Conservation (phyloP, 768 basidiomycete species). For the Vararia minispora region DNA sequence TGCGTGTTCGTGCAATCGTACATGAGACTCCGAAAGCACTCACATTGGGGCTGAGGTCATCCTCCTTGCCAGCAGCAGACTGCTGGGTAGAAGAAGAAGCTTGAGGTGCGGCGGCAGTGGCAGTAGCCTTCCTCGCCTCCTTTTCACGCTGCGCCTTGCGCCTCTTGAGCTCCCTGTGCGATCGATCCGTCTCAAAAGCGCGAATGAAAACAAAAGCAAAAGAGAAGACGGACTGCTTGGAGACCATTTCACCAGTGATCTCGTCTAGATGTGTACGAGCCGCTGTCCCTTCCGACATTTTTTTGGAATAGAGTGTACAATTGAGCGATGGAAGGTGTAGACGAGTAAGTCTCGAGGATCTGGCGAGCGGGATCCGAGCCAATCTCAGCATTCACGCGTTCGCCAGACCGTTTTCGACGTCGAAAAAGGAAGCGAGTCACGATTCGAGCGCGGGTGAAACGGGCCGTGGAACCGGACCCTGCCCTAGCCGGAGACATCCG, state of each 20-base stretch:
- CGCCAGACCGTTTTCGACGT: background rate
- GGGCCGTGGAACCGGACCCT: too few species aligned
- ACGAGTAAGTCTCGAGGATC: conserved; percentile 1
- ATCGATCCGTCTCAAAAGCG: conserved; percentile 20
- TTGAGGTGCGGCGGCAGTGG: conserved; percentile 43
- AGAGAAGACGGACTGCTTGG: conserved; percentile 66
- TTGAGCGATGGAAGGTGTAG: background rate
- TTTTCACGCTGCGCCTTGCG: conserved; percentile 73
- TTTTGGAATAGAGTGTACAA: conserved; percentile 8
- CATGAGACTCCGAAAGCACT: conserved; percentile 21
- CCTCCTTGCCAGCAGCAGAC: conserved; percentile 41
- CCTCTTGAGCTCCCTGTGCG: conserved; percentile 80
- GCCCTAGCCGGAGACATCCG: background rate
- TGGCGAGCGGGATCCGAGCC: conserved; percentile 10
- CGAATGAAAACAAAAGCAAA: conserved; percentile 8
- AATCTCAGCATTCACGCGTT: conserved; percentile 20
- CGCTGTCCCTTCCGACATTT: conserved; percentile 28
- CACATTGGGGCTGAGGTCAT: conserved; percentile 86
- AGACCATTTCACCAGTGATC: conserved; percentile 92
- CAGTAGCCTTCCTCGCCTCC: conserved; percentile 68
- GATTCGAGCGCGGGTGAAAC: too few species aligned
- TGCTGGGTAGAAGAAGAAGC: conserved; percentile 26
- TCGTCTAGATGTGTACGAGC: conserved; percentile 60
- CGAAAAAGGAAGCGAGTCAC: conserved; percentile 1
- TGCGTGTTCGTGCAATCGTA: background rate